A percentile compares a stretch with the other conserved stretches of the same genome.
Evolutionary conservation across 139 green algal genomes (phyloP).

Genomic region (Pedinophyceae sp.): DNA sequence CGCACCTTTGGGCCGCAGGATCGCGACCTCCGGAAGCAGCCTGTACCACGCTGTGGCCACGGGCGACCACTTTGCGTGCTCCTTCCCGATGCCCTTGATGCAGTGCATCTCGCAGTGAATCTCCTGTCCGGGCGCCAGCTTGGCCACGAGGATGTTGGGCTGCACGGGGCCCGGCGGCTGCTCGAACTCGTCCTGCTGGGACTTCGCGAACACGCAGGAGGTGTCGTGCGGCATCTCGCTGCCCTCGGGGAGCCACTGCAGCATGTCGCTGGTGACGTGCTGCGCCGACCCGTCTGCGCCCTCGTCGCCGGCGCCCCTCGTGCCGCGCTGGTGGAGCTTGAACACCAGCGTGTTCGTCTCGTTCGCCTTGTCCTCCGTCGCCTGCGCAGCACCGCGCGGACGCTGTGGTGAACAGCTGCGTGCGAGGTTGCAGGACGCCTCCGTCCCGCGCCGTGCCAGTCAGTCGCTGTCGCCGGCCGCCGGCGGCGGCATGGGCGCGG

Average conservation of each 20-base stretch:
- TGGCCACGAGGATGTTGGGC: conserved; percentile 82
- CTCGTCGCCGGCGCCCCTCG: neutral
- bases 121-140: conserved; percentile 57
- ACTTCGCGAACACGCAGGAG: conserved; percentile 34
- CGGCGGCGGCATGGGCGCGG: too few species aligned
- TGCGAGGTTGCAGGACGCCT: too few species aligned
- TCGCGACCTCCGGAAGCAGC: conserved; percentile 64
- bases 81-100: conserved; percentile 67
- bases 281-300: too few species aligned
- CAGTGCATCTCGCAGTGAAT: conserved; percentile 86
- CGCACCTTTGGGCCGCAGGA: conserved; percentile 21
- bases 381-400: too few species aligned
- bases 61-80: conserved; percentile 97
- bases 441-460: too few species aligned
- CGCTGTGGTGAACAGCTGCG: too few species aligned
- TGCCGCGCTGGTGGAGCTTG: conserved; percentile 19
- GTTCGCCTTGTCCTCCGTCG: conserved; percentile 9
- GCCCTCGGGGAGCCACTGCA: conserved; percentile 73
- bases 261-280: conserved; percentile 21
- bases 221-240: conserved; percentile 79
- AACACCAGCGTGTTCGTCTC: conserved; percentile 54
- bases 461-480: too few species aligned
- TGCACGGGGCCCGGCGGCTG: conserved; percentile 29
- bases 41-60: conserved; percentile 89
- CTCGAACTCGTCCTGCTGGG: conserved; percentile 29